These are phyloP conservation scores for Pythium dissimile DNA, from an alignment of 352 stramenopile species.

Conservation along the genomic window DNA sequence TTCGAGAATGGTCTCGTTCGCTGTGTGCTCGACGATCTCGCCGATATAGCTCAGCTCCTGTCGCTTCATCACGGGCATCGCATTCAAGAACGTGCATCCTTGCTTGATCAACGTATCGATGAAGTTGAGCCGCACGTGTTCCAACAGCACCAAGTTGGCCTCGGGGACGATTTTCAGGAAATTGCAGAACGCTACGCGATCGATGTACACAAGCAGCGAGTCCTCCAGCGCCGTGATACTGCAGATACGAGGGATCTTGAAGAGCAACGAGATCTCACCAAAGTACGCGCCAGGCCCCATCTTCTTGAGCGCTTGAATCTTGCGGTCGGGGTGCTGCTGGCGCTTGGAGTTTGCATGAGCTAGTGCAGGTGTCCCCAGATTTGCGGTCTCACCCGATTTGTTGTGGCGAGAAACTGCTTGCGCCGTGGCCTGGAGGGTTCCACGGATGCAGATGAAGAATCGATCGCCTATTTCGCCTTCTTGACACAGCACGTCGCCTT, in stretches of 20 bases:
- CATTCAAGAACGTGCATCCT: conserved; percentile 46
- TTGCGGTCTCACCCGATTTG: not conserved
- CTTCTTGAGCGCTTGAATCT: conserved; percentile 51
- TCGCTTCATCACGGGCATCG: conserved; percentile 47
- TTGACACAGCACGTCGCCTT: conserved; percentile 44
- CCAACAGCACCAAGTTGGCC: conserved; percentile 42
- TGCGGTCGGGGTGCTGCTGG: conserved; percentile 12
- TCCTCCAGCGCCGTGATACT: conserved; percentile 61
- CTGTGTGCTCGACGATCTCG: conserved; percentile 40
- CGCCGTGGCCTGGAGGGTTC: conserved; percentile 43
- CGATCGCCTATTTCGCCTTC: conserved; percentile 57
- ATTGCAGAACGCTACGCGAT: conserved; percentile 63
- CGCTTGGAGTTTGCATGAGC: not conserved
- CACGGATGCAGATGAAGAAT: conserved; percentile 74
- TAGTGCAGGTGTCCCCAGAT: not conserved
- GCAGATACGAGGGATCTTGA: conserved; percentile 63
- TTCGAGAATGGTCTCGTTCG: conserved; percentile 28
- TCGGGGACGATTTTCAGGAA: conserved; percentile 69
- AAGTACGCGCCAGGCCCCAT: conserved; percentile 61
- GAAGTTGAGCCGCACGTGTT: conserved; percentile 62
- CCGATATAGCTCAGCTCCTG: conserved; percentile 56
- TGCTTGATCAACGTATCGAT: conserved; percentile 60
- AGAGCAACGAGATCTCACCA: conserved; percentile 69
- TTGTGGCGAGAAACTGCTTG: conserved; percentile 8
- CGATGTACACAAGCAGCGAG: conserved; percentile 65